Base-by-base conservation (phyloP, 305 asterid genomes). In the Solanum hybrid region DNA sequence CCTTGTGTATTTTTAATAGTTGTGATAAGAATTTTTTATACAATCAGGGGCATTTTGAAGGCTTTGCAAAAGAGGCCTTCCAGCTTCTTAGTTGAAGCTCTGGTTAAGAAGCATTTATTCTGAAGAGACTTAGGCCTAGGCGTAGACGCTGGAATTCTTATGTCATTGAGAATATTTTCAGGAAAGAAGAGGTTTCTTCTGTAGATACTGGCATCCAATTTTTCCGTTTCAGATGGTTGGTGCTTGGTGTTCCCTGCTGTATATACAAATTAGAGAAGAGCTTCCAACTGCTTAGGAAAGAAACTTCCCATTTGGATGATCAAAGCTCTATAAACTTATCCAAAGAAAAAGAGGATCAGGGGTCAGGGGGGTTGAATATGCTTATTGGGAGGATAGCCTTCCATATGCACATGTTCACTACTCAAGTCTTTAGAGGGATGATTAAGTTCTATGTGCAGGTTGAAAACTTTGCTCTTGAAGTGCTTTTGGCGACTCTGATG, bases 401-500 rank as follows among this genome's bases (percentile, higher is more conserved):
- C 40, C 87, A 31, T 51, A 32, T 56, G 75, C 31, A 5, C 87
- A 56, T 31, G 87, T 85, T 32, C 77, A 22, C 45, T 85, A 34
- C 88, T 60, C 51, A n/a, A 31, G 32, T 56, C 12, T 56, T 27
- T 56, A 19, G 76, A 85, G 88, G 29, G 9, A 56, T 85, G 88
- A 85, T 85, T 56, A 85, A 85, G 32, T 88, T 88, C 85, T 90
- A 72, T 60, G 56, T 91, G 80, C 91, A 98, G 99, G 97, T 94
- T 89, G 93, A 96, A 89, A 95, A 96, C 90, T 94, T 98, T 76
- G 93, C 96, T 91, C 97, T 96, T 93, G 98, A 98, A 80, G 99
- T 96, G 89, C 97, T 98, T 90, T 90, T 93, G 92, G 97, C 97
- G 86, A 96, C 94, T 93, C 95, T 98, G 32, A n/a, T 73, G 91